Evolutionary conservation across 371 early-diverging fungal genomes (phyloP).

Genomic region (Massospora cicadina): DNA sequence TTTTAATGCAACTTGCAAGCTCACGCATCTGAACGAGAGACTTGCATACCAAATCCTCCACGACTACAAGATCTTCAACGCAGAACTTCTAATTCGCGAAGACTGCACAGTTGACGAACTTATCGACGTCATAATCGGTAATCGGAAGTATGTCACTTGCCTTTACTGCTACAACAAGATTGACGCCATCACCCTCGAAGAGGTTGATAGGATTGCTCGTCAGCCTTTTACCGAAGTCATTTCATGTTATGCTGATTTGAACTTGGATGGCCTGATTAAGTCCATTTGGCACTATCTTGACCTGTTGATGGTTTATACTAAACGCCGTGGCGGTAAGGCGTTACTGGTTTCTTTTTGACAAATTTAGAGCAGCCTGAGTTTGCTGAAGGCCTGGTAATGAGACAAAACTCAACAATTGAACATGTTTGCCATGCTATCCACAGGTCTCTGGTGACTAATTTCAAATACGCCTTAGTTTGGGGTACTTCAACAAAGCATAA

Average conservation of each 20-base stretch:
- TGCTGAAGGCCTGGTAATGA: constrained; percentile 84
- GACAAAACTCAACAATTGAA: constrained; percentile 73
- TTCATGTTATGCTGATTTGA: constrained; percentile 85
- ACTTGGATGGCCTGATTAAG: constrained; percentile 84
- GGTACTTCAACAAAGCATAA: constrained; percentile 89
- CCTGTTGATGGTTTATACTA: constrained; percentile 92
- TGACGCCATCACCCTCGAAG: constrained; percentile 92
- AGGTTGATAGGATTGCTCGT: constrained; percentile 79
- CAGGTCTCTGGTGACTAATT: constrained; percentile 73
- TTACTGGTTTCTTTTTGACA: neutral
- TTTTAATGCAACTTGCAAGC: constrained; percentile 79
- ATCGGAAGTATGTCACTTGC: constrained; percentile 91
- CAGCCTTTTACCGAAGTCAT: constrained; percentile 74
- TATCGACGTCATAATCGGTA: constrained; percentile 95
- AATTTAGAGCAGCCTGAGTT: constrained; percentile 77
- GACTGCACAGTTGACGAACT: constrained; percentile 97
- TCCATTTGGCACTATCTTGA: constrained; percentile 76
- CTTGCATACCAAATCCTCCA: constrained; percentile 88
- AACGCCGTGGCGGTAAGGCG: constrained; percentile 57
- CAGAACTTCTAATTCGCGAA: constrained; percentile 95
- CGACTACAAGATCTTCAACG: constrained; percentile 96
- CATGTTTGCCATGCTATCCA: constrained; percentile 96
- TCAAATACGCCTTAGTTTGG: constrained; percentile 48
- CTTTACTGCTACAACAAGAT: constrained; percentile 98
- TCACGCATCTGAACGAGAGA: constrained; percentile 76